Base-by-base conservation (phyloP, 352 stramenopile genomes). In the Phytopythium ostracodes region DNA sequence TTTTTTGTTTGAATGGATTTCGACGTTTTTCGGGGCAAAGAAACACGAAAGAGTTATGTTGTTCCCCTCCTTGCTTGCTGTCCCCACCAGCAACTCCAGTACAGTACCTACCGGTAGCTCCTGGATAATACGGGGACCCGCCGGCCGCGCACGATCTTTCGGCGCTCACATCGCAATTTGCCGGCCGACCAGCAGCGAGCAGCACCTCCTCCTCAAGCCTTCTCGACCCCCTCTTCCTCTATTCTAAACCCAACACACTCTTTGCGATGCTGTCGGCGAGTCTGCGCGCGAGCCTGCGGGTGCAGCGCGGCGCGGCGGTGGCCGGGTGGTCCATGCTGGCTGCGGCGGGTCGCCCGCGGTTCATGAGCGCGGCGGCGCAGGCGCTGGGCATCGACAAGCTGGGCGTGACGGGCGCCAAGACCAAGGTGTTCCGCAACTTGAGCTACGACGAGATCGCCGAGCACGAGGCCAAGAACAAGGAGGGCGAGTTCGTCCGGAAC, bases 341-440 rank as follows among this genome's bases (percentile, higher is more conserved):
- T 0, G 22, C n/a, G 15, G 55, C 65, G 0, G 57, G 68, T 59
- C 72, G 72, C 47, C 60, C 63, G 51, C 82, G 88, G 44, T 71
- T 70, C 57, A 72, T 75, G 18, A 88, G 79, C 53, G 67, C 79
- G 14, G 71, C 63, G 51, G 78, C 79, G 15, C 42, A 73, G 59
- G 66, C 77, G 63, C 72, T 88, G 11, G 79, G 76, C n/a, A 73
- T 98, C 42, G 85, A 94, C 46, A 86, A 86, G 60, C 87, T 98
- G 54, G 96, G 96, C 50, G 92, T 98, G 67, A 98, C 78, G 42
- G 92, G 87, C 64, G 72, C 83, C n/a, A 90, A 79, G 29, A 84
- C 88, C 57, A 95, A 92, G 63, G 84, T 99, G 56, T 96, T 96
- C 84, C 89, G 87, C 67, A 99, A 99, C 77, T 68, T 99, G 71